These are phyloP conservation scores for Vigna trinervia DNA, from an alignment of 306 rosid genomes.

Conservation along the genomic window DNA sequence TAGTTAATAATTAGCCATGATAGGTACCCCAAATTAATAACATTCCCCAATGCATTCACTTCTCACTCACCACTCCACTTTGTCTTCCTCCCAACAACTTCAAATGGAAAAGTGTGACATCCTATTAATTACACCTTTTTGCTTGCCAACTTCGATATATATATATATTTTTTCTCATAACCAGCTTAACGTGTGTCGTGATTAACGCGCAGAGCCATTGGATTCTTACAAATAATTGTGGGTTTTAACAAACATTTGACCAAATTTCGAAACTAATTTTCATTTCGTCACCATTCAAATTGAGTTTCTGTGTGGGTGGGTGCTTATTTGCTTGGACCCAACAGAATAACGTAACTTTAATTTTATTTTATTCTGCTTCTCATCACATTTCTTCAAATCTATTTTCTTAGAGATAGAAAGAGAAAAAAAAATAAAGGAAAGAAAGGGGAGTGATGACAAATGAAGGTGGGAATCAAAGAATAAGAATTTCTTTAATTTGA, in stretches of 20 bases:
- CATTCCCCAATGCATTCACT: constrained; percentile 57
- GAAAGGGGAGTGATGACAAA: constrained; percentile 39
- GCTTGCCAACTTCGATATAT: constrained; percentile 47
- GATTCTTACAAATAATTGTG: constrained; percentile 54
- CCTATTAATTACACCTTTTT: constrained; percentile 33
- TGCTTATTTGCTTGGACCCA: not conserved
- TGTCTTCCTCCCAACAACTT: constrained; percentile 54
- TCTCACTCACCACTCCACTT: constrained; percentile 45
- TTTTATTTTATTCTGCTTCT: constrained; percentile 32
- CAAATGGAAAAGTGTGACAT: constrained; percentile 43
- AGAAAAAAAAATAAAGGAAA: too few relatives aligned
- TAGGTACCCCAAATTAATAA: constrained; percentile 47
- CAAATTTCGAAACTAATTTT: constrained; percentile 21
- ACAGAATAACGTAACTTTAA: constrained; percentile 37
- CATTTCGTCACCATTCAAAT: not conserved
- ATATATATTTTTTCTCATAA: not conserved
- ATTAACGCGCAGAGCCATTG: constrained; percentile 69
- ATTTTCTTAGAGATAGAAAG: constrained; percentile 43
- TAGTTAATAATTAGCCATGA: constrained; percentile 43
- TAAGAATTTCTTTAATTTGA: constrained; percentile 59
- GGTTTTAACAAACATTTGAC: constrained; percentile 62
- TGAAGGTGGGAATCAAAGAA: constrained; percentile 66
- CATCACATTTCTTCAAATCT: constrained; percentile 41
- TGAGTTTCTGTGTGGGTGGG: not conserved
- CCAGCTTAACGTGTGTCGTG: constrained; percentile 55